phyloP scores from a whole-genome alignment of 495 filamentous ascomycete species.

The Trichoderma reesei region DNA sequence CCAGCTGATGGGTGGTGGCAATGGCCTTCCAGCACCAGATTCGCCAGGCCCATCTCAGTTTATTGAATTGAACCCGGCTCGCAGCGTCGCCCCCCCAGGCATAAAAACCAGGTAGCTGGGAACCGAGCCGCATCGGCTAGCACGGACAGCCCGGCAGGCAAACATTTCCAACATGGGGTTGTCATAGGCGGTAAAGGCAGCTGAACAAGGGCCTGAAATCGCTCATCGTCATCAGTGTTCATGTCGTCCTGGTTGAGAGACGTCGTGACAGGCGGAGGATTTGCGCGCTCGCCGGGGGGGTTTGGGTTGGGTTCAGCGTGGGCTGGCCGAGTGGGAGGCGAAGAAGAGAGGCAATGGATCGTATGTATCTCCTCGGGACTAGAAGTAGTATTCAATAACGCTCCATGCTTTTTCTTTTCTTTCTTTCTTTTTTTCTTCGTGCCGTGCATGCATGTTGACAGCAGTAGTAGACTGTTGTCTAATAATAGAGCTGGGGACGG shows the following conservation, averaged over 20 bases:
- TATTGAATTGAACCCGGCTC: too few relatives aligned
- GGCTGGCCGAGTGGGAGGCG: conserved; percentile 2
- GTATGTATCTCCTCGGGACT: neutral
- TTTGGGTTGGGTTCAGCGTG: neutral
- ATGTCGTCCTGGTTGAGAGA: neutral
- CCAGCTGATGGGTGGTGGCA: neutral
- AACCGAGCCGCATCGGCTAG: conserved; percentile 9
- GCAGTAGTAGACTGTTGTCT: neutral
- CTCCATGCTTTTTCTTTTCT: neutral
- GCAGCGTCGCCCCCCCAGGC: neutral
- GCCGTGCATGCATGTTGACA: neutral
- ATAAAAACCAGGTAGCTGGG: conserved; percentile 7
- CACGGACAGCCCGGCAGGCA: conserved; percentile 7
- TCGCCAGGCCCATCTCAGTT: conserved; percentile 3
- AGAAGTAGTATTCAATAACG: too few relatives aligned
- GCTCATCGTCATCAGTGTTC: neutral
- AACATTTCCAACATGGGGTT: conserved; percentile 4
- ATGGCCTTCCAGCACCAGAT: neutral
- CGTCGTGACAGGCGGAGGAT: neutral
- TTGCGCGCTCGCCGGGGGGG: too few relatives aligned
- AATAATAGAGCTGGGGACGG: neutral
- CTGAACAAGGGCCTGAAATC: conserved; percentile 4
- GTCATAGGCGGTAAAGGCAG: neutral
- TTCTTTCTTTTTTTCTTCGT: neutral
- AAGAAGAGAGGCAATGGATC: neutral